Base-by-base conservation (phyloP, 345 rosid genomes). In the Eucalyptus paniculata region DNA sequence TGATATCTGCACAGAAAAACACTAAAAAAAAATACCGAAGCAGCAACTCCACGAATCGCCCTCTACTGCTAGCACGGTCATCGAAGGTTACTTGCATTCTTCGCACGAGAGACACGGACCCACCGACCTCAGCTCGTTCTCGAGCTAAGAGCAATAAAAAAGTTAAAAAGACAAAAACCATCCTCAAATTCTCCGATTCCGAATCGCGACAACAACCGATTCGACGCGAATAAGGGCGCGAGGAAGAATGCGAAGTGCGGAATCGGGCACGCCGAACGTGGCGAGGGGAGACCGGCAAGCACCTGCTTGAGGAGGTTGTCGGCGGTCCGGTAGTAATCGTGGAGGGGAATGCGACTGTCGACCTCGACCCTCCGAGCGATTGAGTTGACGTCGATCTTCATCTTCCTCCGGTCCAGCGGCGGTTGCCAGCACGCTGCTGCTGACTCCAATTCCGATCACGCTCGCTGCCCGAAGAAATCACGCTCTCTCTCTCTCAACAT, bases 261-360 rank as follows among this genome's bases (percentile, higher is more conserved):
- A 72, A 72, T 37, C 83, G 16, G 34, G 83, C 47, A 6, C 28
- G 12, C 83, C 3, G 16, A 11, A 21, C 47, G 28, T 5, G 82
- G 82, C 23, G 44, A 24, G 50, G 82, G 21, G 83, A 49, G 42
- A 62, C n/a, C 49, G 28, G 6, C 80, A 62, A 69, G 23, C 24
- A 95, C 99, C 99, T 97, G 99, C 34, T 95, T 93, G 90, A 97
- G 98, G 88, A 97, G 98, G 92, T 96, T 95, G 92, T 97, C 98
- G 89, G 99, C 99, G 92, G 96, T 97, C 86, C 99, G 93, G 81
- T 96, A 95, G 91, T 97, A 96, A 89, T 94, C 91, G 47, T 94
- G 95, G 89, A 97, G 97, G 90, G 97, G 94, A 51, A 96, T 96
- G 92, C 96, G 95, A 94, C 93, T 93, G 92, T 97, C 99, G 77